Conservation (phyloP, 2,329 filamentous ascomycete species). For the Penicillium sp. region DNA sequence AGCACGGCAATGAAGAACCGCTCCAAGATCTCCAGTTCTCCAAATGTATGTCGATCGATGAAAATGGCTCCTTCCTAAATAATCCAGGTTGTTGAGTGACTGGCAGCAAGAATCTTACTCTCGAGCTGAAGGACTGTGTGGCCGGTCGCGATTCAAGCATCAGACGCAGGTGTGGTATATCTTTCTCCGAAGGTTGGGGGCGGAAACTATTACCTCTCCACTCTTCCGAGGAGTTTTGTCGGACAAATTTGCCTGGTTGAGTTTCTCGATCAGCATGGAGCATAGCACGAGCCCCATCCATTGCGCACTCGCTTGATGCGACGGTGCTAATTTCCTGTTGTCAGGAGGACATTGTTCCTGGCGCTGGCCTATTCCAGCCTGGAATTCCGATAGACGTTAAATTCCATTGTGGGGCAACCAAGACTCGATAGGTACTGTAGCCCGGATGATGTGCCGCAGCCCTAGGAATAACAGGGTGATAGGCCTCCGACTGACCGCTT, state of each 20-base stretch:
- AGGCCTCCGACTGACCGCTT: slow-evolving; percentile 12
- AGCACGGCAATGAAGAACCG: not conserved
- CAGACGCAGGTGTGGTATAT: not conserved
- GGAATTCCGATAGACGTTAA: not conserved
- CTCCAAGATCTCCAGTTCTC: not conserved
- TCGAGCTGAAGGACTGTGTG: not conserved
- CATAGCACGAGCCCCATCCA: slow-evolving; percentile 6
- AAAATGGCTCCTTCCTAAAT: not conserved
- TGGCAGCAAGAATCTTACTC: not conserved
- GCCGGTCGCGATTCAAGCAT: not conserved
- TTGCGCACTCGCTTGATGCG: slow-evolving; percentile 11
- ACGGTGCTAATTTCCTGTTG: slow-evolving; percentile 11
- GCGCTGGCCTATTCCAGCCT: not conserved
- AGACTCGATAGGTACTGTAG: not conserved
- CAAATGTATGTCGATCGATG: not conserved
- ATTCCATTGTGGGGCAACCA: not conserved
- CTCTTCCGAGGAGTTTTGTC: not conserved
- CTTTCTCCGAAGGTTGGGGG: not conserved
- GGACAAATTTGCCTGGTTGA: not conserved
- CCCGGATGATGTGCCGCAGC: not conserved
- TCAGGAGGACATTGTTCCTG: slow-evolving; percentile 7
- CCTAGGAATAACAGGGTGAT: not conserved
- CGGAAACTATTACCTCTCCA: not conserved
- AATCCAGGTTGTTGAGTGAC: not conserved
- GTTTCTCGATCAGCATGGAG: not conserved